A percentile compares a stretch with the other conserved stretches of the same genome.
Evolutionary conservation across 352 stramenopile genomes (phyloP).

Genomic region (Globisporangium sylvaticum): DNA sequence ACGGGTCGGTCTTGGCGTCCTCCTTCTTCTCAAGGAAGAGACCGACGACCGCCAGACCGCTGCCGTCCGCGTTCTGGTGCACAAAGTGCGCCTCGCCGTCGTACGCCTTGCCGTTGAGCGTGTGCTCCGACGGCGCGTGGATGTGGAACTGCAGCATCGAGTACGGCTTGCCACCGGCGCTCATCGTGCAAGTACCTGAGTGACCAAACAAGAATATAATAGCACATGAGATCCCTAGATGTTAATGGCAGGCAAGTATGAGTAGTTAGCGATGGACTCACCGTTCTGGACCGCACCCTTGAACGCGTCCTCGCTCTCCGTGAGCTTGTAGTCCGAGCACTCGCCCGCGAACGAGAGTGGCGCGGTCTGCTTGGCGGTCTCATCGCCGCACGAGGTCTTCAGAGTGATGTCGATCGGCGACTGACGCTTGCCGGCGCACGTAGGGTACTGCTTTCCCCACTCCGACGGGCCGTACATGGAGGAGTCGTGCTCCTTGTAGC

Average conservation of each 20-base stretch:
- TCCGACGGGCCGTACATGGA: slow-evolving; percentile 18
- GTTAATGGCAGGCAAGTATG: not conserved
- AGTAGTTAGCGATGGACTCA: not conserved
- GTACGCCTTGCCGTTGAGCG: slow-evolving; percentile 28
- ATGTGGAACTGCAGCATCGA: slow-evolving; percentile 29
- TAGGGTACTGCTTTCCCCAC: slow-evolving; percentile 16
- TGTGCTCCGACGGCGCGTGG: slow-evolving; percentile 39
- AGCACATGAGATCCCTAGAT: not conserved
- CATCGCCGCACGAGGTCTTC: not conserved
- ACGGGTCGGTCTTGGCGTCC: slow-evolving; percentile 11
- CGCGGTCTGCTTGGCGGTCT: not conserved
- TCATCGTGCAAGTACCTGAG: slow-evolving; percentile 16
- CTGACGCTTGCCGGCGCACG: slow-evolving; percentile 26
- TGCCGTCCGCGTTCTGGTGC: slow-evolving; percentile 20
- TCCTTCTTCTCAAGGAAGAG: slow-evolving; percentile 18
- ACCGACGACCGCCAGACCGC: slow-evolving; percentile 19
- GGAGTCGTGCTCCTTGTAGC: slow-evolving; percentile 16
- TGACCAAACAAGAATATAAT: not conserved
- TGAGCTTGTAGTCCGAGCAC: slow-evolving; percentile 12
- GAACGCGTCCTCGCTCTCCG: slow-evolving; percentile 12
- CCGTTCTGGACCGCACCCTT: slow-evolving; percentile 14
- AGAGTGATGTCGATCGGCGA: slow-evolving; percentile 23
- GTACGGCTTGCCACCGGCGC: slow-evolving; percentile 15
- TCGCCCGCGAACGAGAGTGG: slow-evolving; percentile 9
- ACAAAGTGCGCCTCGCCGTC: slow-evolving; percentile 44